These are phyloP conservation scores for Forsythia suspensa DNA, from an alignment of 257 asterid species.

Conservation along the genomic window DNA sequence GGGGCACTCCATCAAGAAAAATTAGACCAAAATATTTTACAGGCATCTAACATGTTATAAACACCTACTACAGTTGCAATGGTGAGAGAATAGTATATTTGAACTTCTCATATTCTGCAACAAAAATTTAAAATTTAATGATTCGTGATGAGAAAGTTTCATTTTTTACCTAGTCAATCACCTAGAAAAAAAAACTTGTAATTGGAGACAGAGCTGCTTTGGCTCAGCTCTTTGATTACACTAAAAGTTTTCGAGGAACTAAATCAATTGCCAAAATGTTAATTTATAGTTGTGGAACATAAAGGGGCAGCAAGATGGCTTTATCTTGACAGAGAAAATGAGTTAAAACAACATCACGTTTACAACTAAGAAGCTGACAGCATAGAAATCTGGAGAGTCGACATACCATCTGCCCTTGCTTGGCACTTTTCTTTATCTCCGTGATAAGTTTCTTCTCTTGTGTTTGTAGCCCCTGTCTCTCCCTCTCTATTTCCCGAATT, in stretches of 20 bases:
- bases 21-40: background rate
- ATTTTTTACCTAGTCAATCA: background rate
- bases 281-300: background rate
- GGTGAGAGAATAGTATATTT: background rate
- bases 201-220: background rate
- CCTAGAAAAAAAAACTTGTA: background rate
- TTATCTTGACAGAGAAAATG: background rate
- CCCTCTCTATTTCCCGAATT: slow-evolving; percentile 49
- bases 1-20: background rate
- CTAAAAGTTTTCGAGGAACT: background rate
- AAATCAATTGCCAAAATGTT: background rate
- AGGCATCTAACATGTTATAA: background rate
- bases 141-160: background rate
- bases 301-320: background rate
- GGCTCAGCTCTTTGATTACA: background rate
- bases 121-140: background rate
- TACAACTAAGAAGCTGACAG: background rate
- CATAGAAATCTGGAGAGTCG: background rate
- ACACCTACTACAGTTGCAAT: background rate
- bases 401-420: slow-evolving; percentile 59
- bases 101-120: background rate
- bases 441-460: slow-evolving; percentile 54
- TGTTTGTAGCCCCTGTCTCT: slow-evolving; percentile 52
- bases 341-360: slow-evolving; percentile 1
- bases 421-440: slow-evolving; percentile 58